phyloP scores from a whole-genome alignment of 2,329 filamentous ascomycete species.

The Thermoascus crustaceus region DNA sequence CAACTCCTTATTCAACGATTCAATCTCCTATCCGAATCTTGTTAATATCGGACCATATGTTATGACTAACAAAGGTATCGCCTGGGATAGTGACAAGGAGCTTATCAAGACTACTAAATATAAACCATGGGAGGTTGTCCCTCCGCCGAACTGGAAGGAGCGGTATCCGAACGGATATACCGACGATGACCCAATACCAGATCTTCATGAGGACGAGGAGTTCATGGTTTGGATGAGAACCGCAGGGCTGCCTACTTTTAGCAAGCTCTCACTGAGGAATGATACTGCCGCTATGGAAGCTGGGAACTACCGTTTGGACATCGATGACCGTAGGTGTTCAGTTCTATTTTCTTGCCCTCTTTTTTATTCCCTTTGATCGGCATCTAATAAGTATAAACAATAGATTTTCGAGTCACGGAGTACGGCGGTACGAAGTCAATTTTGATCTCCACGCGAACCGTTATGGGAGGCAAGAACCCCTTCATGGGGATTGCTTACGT shows the following conservation, averaged over 20 bases:
- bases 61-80: conserved; percentile 72
- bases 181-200: conserved; percentile 54
- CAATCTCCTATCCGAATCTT: conserved; percentile 59
- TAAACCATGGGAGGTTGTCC: conserved; percentile 56
- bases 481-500: conserved; percentile 96
- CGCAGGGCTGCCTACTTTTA: conserved; percentile 85
- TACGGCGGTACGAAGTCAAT: conserved; percentile 88
- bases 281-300: conserved; percentile 57
- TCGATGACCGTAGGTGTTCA: conserved; percentile 63
- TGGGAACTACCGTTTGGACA: conserved; percentile 68
- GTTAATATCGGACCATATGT: conserved; percentile 55
- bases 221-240: conserved; percentile 99
- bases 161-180: conserved; percentile 66
- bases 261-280: conserved; percentile 83
- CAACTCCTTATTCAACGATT: conserved; percentile 96
- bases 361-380: background rate
- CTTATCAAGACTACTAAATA: conserved; percentile 69
- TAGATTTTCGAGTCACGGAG: conserved; percentile 70
- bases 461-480: conserved; percentile 90
- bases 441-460: conserved; percentile 77
- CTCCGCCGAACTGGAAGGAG: conserved; percentile 76
- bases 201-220: conserved; percentile 66
- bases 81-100: conserved; percentile 75
- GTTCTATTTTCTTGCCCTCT: too few species aligned
- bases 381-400: conserved; percentile 1